Evolutionary conservation across 2,329 filamentous ascomycete genomes (phyloP).

Genomic region (Diaporthe humulicola): DNA sequence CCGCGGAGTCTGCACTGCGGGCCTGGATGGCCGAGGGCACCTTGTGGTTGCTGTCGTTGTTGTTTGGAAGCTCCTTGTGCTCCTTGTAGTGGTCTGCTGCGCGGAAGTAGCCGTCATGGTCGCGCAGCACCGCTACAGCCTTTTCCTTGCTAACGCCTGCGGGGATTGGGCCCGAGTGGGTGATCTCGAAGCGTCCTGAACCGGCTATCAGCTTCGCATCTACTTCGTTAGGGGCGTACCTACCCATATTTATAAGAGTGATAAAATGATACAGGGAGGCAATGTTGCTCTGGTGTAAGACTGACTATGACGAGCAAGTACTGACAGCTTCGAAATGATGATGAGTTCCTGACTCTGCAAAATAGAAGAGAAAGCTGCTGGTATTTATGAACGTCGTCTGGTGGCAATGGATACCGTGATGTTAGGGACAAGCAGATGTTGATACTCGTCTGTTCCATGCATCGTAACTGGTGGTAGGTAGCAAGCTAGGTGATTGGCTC

Average conservation of each 20-base stretch:
- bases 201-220: not conserved
- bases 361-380: too few species aligned
- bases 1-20: not conserved
- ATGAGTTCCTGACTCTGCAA: too few species aligned
- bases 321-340: not conserved
- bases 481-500: constrained; percentile 10
- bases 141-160: constrained; percentile 25
- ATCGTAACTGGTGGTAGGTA: not conserved
- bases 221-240: not conserved
- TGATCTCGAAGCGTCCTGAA: constrained; percentile 6
- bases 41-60: constrained; percentile 2
- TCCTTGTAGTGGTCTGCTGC: constrained; percentile 24
- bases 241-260: not conserved
- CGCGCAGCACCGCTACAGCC: constrained; percentile 16
- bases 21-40: not conserved
- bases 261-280: too few species aligned
- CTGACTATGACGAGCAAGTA: not conserved
- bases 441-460: not conserved
- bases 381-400: too few species aligned
- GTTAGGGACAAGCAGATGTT: not conserved
- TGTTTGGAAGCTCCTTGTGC: not conserved
- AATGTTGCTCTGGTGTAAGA: not conserved
- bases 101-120: constrained; percentile 26
- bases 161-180: constrained; percentile 8
- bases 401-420: not conserved